Evolutionary conservation across 2,329 filamentous ascomycete species (phyloP).

Genomic region (Cladosporium sp.): DNA sequence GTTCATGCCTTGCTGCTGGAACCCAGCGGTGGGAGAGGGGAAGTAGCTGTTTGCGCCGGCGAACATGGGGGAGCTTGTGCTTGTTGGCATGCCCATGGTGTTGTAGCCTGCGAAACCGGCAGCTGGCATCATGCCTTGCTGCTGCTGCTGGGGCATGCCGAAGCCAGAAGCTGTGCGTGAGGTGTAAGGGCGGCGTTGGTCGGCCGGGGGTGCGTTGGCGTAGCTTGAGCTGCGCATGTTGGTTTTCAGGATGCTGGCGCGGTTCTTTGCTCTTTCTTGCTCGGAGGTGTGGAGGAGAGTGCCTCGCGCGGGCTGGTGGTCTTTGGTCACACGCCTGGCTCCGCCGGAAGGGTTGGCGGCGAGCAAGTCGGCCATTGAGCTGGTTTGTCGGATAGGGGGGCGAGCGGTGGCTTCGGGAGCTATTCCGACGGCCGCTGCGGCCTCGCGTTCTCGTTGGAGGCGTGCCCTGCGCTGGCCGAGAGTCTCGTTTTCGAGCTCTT

Average conservation of each 20-base stretch:
- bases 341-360: constrained; percentile 41
- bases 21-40: constrained; percentile 29
- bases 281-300: constrained; percentile 41
- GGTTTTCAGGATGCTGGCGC: constrained; percentile 37
- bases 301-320: constrained; percentile 32
- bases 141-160: constrained; percentile 1
- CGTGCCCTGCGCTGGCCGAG: constrained; percentile 74
- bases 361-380: constrained; percentile 64
- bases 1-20: constrained; percentile 17
- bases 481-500: constrained; percentile 67
- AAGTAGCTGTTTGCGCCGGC: constrained; percentile 27
- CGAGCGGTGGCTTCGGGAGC: constrained; percentile 50
- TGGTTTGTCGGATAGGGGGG: constrained; percentile 42
- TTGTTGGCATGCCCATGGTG: constrained; percentile 20
- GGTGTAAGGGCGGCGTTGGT: constrained; percentile 21
- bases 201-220: constrained; percentile 38
- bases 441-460: constrained; percentile 68
- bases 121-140: constrained; percentile 20
- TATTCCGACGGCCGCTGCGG: constrained; percentile 23
- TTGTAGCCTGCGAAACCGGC: constrained; percentile 21
- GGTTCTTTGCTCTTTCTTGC: constrained; percentile 37
- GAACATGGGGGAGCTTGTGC: constrained; percentile 25
- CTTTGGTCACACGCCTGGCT: constrained; percentile 16
- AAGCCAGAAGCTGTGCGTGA: constrained; percentile 6
- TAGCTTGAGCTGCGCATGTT: constrained; percentile 35